A percentile compares a stretch with the other conserved stretches of the same genome.
These are phyloP conservation scores for Mycena maculata DNA, from an alignment of 768 basidiomycete species.

Conservation along the genomic window DNA sequence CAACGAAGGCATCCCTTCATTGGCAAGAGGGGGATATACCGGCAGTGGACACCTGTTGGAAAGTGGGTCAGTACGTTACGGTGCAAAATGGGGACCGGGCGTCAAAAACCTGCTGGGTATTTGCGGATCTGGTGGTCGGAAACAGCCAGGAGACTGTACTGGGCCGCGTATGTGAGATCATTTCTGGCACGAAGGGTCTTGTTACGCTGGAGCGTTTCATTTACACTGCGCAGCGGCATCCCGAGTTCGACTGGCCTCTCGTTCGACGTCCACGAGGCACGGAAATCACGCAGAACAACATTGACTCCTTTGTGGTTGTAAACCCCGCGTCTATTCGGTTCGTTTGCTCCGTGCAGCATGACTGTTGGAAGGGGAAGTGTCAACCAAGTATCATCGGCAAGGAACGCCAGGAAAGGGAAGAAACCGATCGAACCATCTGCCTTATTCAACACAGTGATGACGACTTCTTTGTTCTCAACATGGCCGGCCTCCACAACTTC, in stretches of 20 bases:
- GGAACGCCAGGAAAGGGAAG: slow-evolving; percentile 15
- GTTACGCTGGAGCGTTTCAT: slow-evolving; percentile 16
- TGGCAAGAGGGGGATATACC: not conserved
- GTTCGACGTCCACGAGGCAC: not conserved
- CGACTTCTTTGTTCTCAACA: slow-evolving; percentile 28
- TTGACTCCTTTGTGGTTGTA: not conserved
- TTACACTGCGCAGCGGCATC: slow-evolving; percentile 2
- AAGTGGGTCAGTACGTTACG: not conserved
- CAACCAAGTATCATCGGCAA: not conserved
- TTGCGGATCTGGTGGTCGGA: not conserved
- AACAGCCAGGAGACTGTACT: not conserved
- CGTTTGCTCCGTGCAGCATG: slow-evolving; percentile 33
- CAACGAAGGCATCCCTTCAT: not conserved
- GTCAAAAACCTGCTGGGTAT: not conserved
- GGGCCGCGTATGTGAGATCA: slow-evolving; percentile 2
- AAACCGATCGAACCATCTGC: not conserved
- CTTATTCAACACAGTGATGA: slow-evolving; percentile 17
- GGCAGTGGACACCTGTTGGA: not conserved
- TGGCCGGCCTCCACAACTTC: slow-evolving; percentile 28
- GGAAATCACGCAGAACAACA: not conserved
- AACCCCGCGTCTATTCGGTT: slow-evolving; percentile 5
- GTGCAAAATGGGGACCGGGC: not conserved
- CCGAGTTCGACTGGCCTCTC: slow-evolving; percentile 11
- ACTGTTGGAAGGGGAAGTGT: slow-evolving; percentile 25
- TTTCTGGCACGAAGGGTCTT: not conserved